These are phyloP conservation scores for Theileria sp. DNA, from an alignment of 169 alveolate genomes.

Conservation along the genomic window DNA sequence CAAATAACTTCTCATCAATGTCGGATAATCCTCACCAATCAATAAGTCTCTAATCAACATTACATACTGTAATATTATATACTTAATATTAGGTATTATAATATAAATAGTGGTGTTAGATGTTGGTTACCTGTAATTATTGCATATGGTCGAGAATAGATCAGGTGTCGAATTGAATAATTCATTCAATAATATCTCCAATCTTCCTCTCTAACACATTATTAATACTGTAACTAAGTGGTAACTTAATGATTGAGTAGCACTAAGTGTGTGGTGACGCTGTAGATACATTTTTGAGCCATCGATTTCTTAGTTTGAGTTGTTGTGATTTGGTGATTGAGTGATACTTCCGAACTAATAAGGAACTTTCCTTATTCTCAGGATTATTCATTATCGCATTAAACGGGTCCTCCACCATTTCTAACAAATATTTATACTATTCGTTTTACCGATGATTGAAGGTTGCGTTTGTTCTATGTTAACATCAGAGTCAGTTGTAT, in stretches of 20 bases:
- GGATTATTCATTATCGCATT: constrained; percentile 44
- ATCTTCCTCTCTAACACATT: constrained; percentile 32
- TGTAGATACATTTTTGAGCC: constrained; percentile 58
- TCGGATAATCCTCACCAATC: constrained; percentile 62
- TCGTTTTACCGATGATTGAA: neutral
- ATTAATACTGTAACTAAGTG: too few species aligned
- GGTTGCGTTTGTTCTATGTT: neutral
- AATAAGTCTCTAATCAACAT: constrained; percentile 28
- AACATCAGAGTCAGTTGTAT: too few species aligned
- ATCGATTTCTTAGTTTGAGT: constrained; percentile 27
- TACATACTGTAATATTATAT: too few species aligned
- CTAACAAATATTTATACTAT: too few species aligned
- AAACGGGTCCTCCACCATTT: constrained; percentile 28
- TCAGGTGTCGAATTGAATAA: constrained; percentile 25
- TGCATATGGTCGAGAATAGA: constrained; percentile 43
- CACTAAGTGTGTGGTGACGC: too few species aligned
- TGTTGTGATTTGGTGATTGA: constrained; percentile 34
- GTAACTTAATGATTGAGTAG: too few species aligned
- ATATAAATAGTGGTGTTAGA: too few species aligned
- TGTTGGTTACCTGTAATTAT: constrained; percentile 44
- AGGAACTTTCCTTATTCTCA: constrained; percentile 17
- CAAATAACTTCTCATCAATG: constrained; percentile 55
- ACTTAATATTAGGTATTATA: too few species aligned
- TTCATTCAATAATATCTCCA: constrained; percentile 35
- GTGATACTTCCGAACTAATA: constrained; percentile 46